Base-by-base conservation (phyloP, 768 basidiomycete genomes). In the Rhodotorula sphaerocarpa region DNA sequence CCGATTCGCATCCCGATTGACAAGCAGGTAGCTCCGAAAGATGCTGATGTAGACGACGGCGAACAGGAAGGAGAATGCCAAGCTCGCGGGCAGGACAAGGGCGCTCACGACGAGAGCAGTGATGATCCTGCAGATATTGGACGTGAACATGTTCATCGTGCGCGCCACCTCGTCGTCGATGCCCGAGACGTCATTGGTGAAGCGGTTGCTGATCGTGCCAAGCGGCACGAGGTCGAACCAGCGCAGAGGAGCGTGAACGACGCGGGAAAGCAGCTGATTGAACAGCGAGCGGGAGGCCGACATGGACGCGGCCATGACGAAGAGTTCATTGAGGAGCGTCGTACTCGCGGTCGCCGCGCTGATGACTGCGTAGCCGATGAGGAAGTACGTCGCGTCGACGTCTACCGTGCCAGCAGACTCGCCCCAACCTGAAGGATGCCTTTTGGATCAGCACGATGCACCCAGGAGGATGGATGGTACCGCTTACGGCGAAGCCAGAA, bases 141-240 rank as follows among this genome's bases (percentile, higher is more conserved):
- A 41, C 0, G 23, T 54, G 33, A 69, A 63, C 39, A 43, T 45
- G 27, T 20, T 25, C 28, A 66, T 27, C 39, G 57, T 66, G 42
- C 5, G 25, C 0, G 64, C 61, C 11, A 70, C 34, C 1, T 55
- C 47, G 4, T 60, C 62, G 55, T 70, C 69, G 42, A 70, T 33
- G 7, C 28, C 58, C 9, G 34, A 41, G 28, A 87, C 57, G 80
- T 82, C 61, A 86, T 74, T 12, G 1, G 85, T 86, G 71, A 90
- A 86, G 23, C 89, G 81, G 70, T 89, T 88, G 43, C 87, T 78
- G 67, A 90, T 86, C 12, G 86, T 78, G 15, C 88, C 88, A 34
- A 85, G 81, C 0, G 86, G 86, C 5, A 85, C 87, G 31, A 80
- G 76, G 71, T 87, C 86, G 75, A 86, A 86, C 72, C 85, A 86